Conservation (phyloP, 2,329 filamentous ascomycete species). For the Byssothecium circinans region DNA sequence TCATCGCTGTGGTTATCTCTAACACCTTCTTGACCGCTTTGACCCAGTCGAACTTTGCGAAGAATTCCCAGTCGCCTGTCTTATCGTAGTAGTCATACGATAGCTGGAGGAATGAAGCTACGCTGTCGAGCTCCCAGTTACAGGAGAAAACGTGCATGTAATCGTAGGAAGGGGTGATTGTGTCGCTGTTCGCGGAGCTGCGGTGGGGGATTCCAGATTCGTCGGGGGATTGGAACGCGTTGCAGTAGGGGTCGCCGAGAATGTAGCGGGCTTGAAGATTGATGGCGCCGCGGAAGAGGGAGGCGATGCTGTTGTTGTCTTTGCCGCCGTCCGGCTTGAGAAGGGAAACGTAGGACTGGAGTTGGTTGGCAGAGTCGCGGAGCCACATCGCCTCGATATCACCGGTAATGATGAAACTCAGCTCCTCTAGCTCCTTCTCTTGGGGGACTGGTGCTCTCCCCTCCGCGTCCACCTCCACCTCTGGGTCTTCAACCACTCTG, state of each 20-base stretch:
- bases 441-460: not conserved
- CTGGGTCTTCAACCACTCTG: not conserved
- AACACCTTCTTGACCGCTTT: constrained; percentile 48
- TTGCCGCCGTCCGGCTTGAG: constrained; percentile 52
- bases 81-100: constrained; percentile 50
- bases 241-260: constrained; percentile 58
- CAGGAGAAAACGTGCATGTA: constrained; percentile 53
- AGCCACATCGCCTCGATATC: constrained; percentile 61
- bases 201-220: constrained; percentile 48
- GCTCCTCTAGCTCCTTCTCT: constrained; percentile 53
- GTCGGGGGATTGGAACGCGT: constrained; percentile 55
- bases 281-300: constrained; percentile 69
- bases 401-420: constrained; percentile 61
- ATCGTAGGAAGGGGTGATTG: constrained; percentile 48
- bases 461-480: not conserved
- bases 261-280: constrained; percentile 72
- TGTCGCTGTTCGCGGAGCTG: constrained; percentile 43
- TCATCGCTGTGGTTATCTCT: constrained; percentile 49
- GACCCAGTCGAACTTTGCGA: constrained; percentile 51
- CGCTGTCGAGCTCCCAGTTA: constrained; percentile 56
- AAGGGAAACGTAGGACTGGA: constrained; percentile 67
- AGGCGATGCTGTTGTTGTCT: constrained; percentile 59
- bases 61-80: constrained; percentile 51
- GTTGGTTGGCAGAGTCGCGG: constrained; percentile 64
- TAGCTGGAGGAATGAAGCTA: constrained; percentile 55